Evolutionary conservation across 225 moss, liverwort and hornwort species (phyloP).

Genomic region (Pleurozium schreberi): DNA sequence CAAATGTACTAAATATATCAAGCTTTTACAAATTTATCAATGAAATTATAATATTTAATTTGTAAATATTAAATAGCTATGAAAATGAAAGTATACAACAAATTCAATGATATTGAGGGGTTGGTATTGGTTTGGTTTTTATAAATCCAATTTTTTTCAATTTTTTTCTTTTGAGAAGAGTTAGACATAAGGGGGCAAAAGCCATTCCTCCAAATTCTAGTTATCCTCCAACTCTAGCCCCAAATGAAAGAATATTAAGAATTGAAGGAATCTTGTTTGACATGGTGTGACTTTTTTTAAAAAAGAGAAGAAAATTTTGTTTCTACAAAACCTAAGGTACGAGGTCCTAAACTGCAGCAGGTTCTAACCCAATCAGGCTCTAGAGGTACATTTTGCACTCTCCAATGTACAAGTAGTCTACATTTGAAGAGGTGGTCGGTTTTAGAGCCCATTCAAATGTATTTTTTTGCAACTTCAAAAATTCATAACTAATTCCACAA

Average conservation of each 20-base stretch:
- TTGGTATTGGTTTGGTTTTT: not conserved
- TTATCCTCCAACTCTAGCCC: not conserved
- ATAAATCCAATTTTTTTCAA: not conserved
- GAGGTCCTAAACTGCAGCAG: too few species aligned
- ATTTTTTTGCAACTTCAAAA: too few species aligned
- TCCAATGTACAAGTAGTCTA: too few species aligned
- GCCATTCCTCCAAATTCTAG: accelerated
- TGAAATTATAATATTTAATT: not conserved
- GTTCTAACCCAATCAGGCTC: too few species aligned
- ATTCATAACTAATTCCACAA: too few species aligned
- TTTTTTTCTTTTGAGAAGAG: not conserved
- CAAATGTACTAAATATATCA: not conserved
- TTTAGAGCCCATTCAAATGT: too few species aligned
- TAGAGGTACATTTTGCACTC: too few species aligned
- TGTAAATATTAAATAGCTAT: not conserved
- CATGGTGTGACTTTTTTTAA: accelerated
- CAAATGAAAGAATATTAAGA: accelerated
- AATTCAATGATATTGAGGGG: accelerated
- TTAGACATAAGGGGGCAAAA: accelerated
- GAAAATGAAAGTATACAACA: not conserved
- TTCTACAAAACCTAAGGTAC: too few species aligned
- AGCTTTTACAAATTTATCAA: not conserved
- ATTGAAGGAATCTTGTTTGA: accelerated
- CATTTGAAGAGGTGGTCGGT: too few species aligned
- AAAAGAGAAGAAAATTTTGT: accelerated